Evolutionary conservation across 371 early-diverging fungal species (phyloP).

Genomic region (Amoeboaphelidium protococcarum): DNA sequence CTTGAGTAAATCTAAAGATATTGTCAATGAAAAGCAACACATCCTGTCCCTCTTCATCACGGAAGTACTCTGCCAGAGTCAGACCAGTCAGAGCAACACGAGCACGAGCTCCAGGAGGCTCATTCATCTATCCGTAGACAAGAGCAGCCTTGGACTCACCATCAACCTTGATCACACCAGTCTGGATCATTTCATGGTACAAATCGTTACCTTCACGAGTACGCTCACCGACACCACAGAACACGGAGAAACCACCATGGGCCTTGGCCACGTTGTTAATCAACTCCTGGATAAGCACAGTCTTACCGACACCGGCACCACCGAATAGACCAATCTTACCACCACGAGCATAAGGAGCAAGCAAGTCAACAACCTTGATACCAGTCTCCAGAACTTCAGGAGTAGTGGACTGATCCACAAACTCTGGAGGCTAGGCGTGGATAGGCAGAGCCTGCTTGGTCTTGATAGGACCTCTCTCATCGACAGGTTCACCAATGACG

Average conservation of each 20-base stretch:
- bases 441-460: slow-evolving; percentile 63
- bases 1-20: slow-evolving; percentile 73
- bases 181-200: slow-evolving; percentile 88
- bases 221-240: slow-evolving; percentile 91
- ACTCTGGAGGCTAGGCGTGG: slow-evolving; percentile 78
- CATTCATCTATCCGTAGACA: slow-evolving; percentile 98
- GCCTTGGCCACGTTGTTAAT: slow-evolving; percentile 95
- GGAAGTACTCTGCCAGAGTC: slow-evolving; percentile 96
- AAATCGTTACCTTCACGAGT: slow-evolving; percentile 96
- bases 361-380: slow-evolving; percentile 94
- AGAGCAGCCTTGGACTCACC: slow-evolving; percentile 84
- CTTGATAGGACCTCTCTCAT: slow-evolving; percentile 88
- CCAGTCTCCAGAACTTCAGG: slow-evolving; percentile 92
- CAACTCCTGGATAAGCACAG: slow-evolving; percentile 89
- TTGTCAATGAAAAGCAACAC: slow-evolving; percentile 97
- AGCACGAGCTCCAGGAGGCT: slow-evolving; percentile 97
- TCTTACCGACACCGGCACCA: slow-evolving; percentile 97
- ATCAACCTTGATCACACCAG: slow-evolving; percentile 82
- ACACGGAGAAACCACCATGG: slow-evolving; percentile 94
- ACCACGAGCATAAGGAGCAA: slow-evolving; percentile 85
- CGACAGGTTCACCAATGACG: slow-evolving; percentile 94
- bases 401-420: slow-evolving; percentile 83
- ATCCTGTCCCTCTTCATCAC: slow-evolving; percentile 95
- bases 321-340: slow-evolving; percentile 96
- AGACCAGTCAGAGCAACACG: slow-evolving; percentile 94